Percentiles rank a stretch among this genome's conserved stretches.
These are phyloP conservation scores for Aureobasidium subglaciale DNA, from an alignment of 2,329 filamentous ascomycete species.

Conservation along the genomic window DNA sequence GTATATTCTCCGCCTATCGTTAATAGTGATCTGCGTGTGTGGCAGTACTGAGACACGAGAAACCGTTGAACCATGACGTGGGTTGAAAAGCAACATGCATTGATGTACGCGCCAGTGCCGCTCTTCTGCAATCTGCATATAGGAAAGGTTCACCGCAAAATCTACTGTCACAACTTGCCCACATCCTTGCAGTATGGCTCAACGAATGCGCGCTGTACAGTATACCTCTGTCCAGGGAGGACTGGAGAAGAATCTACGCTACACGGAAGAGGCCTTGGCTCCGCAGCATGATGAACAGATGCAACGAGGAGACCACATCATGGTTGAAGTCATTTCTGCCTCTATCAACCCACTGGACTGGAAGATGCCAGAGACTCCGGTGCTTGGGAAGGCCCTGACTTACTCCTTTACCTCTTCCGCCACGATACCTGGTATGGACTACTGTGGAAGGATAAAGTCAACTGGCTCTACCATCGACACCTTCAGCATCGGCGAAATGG, in stretches of 20 bases:
- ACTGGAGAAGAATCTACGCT: constrained; percentile 30
- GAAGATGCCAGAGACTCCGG: constrained; percentile 39
- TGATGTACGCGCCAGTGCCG: not conserved
- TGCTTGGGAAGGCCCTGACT: constrained; percentile 26
- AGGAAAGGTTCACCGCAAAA: not conserved
- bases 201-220: constrained; percentile 25
- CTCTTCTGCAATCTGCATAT: constrained; percentile 2
- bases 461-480: constrained; percentile 20
- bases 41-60: not conserved
- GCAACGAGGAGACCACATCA: constrained; percentile 24
- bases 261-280: constrained; percentile 24
- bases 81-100: not conserved
- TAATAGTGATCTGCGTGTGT: constrained; percentile 2
- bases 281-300: constrained; percentile 14
- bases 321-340: constrained; percentile 39
- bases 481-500: constrained; percentile 32
- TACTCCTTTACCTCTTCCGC: constrained; percentile 32
- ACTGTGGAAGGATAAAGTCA: constrained; percentile 42
- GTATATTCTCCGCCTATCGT: too few species aligned
- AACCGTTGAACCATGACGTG: constrained; percentile 15
- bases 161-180: not conserved
- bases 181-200: not conserved
- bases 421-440: constrained; percentile 45
- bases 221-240: constrained; percentile 24
- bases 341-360: constrained; percentile 46